Evolutionary conservation across 2,329 filamentous ascomycete species (phyloP), one percentile per base, ranked within the genome.

Genomic region (Biscogniauxia mediterranea): DNA sequence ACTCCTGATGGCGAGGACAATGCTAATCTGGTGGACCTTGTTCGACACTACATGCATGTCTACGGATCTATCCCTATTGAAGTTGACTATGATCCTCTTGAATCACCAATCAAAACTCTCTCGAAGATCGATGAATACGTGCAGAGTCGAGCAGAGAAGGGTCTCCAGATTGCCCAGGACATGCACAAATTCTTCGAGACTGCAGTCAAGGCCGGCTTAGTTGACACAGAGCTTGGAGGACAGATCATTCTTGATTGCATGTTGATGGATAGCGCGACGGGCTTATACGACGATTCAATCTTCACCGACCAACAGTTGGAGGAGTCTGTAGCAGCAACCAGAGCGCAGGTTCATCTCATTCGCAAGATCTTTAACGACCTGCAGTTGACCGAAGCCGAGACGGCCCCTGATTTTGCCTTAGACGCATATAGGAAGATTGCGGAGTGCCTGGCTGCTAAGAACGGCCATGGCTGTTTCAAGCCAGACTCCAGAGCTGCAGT

Each of bases 271-370:
- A 69, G 67, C 32, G 62, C 63, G 9, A 61, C 64, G 8, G 64
- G 65, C 20, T 56, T 54, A 17, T 26, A 55, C 15, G 28, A 54
- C 1, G 67, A 65, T 5, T 66, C 63, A 23, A 65, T 70, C 11
- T 68, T 70, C 20, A 65, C 66, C 20, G 72, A 74, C 52, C 62
- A 62, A 1, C 66, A 73, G 60, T 58, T 73, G 5, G 72, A 74
- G 49, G 67, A 70, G 7, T 72, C 71, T 1, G 67, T 74, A 19
- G 61, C 62, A 5, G 62, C 69, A 3, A 65, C 74, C 5, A 64
- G 63, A 26, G 61, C 62, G 1, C 69, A 74, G 54, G 60, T 60
- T 49, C 60, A 64, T 25, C 66, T 69, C 32, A 63, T 71, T 17
- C 56, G 63, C 49, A 58, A 62, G 2, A 55, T 65, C n/a, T 70